A percentile compares a stretch with the other conserved stretches of the same genome.
Conservation (phyloP, 2,329 filamentous ascomycete genomes). For the Alternaria brassicae region DNA sequence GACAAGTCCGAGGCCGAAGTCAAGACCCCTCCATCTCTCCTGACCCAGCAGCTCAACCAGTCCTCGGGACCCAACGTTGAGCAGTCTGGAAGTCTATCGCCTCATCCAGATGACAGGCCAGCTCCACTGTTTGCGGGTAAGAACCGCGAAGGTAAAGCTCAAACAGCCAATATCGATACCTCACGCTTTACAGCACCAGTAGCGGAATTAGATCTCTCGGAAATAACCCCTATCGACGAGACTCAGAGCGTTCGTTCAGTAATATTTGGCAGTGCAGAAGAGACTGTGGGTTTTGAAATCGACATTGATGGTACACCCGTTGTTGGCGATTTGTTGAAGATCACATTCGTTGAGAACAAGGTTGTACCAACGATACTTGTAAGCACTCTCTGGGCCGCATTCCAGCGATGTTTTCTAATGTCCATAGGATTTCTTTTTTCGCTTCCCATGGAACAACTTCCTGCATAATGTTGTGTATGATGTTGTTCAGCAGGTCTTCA, state of each 20-base stretch:
- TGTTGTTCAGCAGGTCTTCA: constrained; percentile 98
- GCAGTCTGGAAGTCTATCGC: constrained; percentile 51
- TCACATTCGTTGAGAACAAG: constrained; percentile 91
- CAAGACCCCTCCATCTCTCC: constrained; percentile 48
- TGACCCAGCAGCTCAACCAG: constrained; percentile 53
- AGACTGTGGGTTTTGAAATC: constrained; percentile 59
- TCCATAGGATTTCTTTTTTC: constrained; percentile 92
- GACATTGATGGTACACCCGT: constrained; percentile 74
- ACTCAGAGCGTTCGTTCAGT: constrained; percentile 44
- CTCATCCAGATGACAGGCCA: constrained; percentile 72
- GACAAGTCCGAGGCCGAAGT: constrained; percentile 35
- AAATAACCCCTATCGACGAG: constrained; percentile 50
- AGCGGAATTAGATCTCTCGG: constrained; percentile 41
- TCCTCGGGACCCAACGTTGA: constrained; percentile 35
- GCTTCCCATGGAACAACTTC: constrained; percentile 99
- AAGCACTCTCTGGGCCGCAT: constrained; percentile 51
- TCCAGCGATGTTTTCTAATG: not conserved
- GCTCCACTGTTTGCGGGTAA: constrained; percentile 68
- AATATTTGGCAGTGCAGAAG: constrained; percentile 44
- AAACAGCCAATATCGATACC: constrained; percentile 37
- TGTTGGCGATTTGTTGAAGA: constrained; percentile 93
- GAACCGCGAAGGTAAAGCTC: constrained; percentile 37
- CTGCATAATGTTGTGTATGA: constrained; percentile 99
- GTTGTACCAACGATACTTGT: constrained; percentile 96
- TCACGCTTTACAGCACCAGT: constrained; percentile 38